phyloP scores from a whole-genome alignment of 2,329 filamentous ascomycete genomes.

The Trichoderma atroviride region DNA sequence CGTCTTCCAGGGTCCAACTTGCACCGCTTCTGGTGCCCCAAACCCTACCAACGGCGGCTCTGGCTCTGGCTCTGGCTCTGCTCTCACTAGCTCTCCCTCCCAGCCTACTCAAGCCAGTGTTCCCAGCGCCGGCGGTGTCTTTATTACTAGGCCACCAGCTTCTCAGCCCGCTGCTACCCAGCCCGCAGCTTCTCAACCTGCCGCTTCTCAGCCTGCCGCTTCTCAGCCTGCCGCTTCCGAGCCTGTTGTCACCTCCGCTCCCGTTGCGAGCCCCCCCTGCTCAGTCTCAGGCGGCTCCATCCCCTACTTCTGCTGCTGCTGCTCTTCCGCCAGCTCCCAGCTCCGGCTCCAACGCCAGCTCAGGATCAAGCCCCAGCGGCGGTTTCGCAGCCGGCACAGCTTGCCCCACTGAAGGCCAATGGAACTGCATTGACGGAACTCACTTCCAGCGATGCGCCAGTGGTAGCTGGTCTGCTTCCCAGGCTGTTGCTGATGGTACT shows the following conservation, averaged over 20 bases:
- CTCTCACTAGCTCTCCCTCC: neutral
- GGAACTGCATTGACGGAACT: constrained; percentile 56
- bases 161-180: constrained; percentile 18
- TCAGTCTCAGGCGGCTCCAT: constrained; percentile 23
- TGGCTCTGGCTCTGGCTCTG: neutral
- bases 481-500: constrained; percentile 50
- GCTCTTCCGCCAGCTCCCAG: constrained; percentile 28
- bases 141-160: constrained; percentile 39
- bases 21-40: constrained; percentile 28
- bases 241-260: constrained; percentile 26
- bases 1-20: constrained; percentile 36
- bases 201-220: constrained; percentile 31
- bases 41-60: neutral
- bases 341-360: constrained; percentile 29
- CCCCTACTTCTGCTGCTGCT: constrained; percentile 27
- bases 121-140: constrained; percentile 43
- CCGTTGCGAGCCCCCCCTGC: constrained; percentile 26
- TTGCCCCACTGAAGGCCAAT: constrained; percentile 53
- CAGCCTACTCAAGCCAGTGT: constrained; percentile 22
- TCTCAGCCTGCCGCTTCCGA: constrained; percentile 30
- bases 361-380: constrained; percentile 29
- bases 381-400: constrained; percentile 46
- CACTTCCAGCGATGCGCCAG: constrained; percentile 59
- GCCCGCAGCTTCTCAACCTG: constrained; percentile 28
- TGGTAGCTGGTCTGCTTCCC: constrained; percentile 51